phyloP scores from a whole-genome alignment of 345 rosid species.

The Eucalyptus tenuipes region DNA sequence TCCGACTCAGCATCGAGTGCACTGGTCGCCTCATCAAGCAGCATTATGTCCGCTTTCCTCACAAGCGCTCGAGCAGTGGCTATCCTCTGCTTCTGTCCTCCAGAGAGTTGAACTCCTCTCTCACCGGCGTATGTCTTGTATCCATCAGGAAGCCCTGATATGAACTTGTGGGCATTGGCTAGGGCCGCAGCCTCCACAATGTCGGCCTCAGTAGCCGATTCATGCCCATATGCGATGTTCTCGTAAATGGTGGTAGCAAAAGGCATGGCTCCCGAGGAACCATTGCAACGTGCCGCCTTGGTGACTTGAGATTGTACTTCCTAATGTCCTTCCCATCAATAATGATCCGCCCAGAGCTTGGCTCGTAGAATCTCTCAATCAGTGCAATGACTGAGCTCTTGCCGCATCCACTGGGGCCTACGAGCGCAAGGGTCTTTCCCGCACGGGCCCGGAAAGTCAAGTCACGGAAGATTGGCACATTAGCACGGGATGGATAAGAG shows the following conservation, averaged over 20 bases:
- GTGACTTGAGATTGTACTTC: conserved; percentile 85
- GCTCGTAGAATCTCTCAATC: conserved; percentile 73
- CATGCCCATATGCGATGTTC: conserved; percentile 89
- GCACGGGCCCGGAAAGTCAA: conserved; percentile 80
- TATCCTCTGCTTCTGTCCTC: conserved; percentile 94
- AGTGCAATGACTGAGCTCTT: conserved; percentile 91
- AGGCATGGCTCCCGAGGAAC: conserved; percentile 97
- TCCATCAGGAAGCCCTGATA: conserved; percentile 71
- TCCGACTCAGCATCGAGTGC: conserved; percentile 92
- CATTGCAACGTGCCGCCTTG: conserved; percentile 76
- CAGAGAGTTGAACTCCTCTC: conserved; percentile 87
- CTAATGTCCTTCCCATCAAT: conserved; percentile 91
- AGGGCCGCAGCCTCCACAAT: conserved; percentile 83
- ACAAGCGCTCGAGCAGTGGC: conserved; percentile 80
- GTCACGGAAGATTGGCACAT: conserved; percentile 71
- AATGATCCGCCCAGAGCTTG: conserved; percentile 80
- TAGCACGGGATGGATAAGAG: conserved; percentile 88
- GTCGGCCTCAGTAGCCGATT: conserved; percentile 82
- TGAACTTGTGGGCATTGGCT: conserved; percentile 87
- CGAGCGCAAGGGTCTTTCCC: conserved; percentile 89
- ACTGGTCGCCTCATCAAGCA: conserved; percentile 95
- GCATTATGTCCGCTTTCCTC: conserved; percentile 78
- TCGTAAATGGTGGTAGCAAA: conserved; percentile 68
- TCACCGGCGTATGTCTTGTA: conserved; percentile 84
- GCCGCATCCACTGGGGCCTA: conserved; percentile 97